These are phyloP conservation scores for Aspergillus taichungensis DNA, from an alignment of 495 filamentous ascomycete genomes.

Conservation along the genomic window DNA sequence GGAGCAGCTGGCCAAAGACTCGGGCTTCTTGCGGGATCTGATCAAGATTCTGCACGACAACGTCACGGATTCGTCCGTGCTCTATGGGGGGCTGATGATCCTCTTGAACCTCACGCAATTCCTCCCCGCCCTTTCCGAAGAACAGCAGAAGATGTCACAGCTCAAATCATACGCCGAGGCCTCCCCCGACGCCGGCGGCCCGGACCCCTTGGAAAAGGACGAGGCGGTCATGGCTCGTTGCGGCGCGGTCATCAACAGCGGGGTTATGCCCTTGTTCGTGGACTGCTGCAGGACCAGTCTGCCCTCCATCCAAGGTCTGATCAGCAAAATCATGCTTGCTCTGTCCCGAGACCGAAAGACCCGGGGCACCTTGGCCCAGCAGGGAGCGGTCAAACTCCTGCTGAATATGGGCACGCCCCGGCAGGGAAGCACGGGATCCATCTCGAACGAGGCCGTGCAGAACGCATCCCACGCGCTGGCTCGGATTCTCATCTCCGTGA, in stretches of 20 bases:
- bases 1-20: slow-evolving; percentile 62
- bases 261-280: slow-evolving; percentile 63
- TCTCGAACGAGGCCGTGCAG: slow-evolving; percentile 39
- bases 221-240: slow-evolving; percentile 69
- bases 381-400: slow-evolving; percentile 81
- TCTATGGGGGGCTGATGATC: slow-evolving; percentile 79
- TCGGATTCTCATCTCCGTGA: slow-evolving; percentile 82
- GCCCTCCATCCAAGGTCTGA: slow-evolving; percentile 60
- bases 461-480: slow-evolving; percentile 78
- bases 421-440: slow-evolving; percentile 30
- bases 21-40: slow-evolving; percentile 54
- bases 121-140: slow-evolving; percentile 69
- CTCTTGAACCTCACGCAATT: slow-evolving; percentile 77
- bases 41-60: slow-evolving; percentile 54
- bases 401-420: slow-evolving; percentile 56
- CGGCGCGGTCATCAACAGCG: slow-evolving; percentile 63
- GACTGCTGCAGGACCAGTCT: slow-evolving; percentile 54
- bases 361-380: slow-evolving; percentile 74
- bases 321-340: slow-evolving; percentile 63
- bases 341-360: slow-evolving; percentile 62
- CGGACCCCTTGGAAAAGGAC: slow-evolving; percentile 64
- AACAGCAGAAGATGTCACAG: slow-evolving; percentile 82
- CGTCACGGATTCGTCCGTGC: slow-evolving; percentile 54
- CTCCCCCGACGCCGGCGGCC: slow-evolving; percentile 47
- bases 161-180: slow-evolving; percentile 90